Evolutionary conservation across 768 basidiomycete genomes (phyloP).

Genomic region (Collybiopsis confluens): DNA sequence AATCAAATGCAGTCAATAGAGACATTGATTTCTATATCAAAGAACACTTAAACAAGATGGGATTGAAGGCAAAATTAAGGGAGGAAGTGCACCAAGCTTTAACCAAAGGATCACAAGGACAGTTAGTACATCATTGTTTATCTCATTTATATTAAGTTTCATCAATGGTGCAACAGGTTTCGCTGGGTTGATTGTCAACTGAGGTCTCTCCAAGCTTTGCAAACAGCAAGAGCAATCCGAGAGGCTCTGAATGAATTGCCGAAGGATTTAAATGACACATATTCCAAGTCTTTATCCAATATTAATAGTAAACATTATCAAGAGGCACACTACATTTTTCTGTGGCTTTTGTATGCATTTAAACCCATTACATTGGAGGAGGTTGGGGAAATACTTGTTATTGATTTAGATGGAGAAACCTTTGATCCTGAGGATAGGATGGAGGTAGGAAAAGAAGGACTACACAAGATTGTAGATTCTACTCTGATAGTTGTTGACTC

Average conservation of each 20-base stretch:
- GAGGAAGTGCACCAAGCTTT: neutral
- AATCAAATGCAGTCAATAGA: neutral
- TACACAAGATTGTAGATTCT: neutral
- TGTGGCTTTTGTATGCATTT: neutral
- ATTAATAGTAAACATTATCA: neutral
- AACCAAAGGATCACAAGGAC: neutral
- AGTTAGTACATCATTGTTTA: neutral
- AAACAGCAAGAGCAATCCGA: neutral
- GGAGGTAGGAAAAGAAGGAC: neutral
- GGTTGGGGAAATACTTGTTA: neutral
- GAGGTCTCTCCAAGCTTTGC: neutral
- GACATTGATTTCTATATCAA: neutral
- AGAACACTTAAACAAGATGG: neutral
- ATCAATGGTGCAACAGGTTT: neutral
- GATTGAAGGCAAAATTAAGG: neutral
- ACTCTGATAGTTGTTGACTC: neutral
- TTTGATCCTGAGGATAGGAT: neutral
- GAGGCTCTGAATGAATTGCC: neutral
- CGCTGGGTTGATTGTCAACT: neutral
- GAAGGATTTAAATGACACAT: neutral
- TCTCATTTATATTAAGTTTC: neutral
- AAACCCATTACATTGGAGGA: neutral
- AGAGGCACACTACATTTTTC: neutral
- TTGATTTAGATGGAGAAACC: neutral
- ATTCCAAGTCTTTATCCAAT: neutral